A percentile compares a stretch with the other conserved stretches of the same genome.
phyloP scores from a whole-genome alignment of 495 filamentous ascomycete species.

The Beverwykella pulmonaria region DNA sequence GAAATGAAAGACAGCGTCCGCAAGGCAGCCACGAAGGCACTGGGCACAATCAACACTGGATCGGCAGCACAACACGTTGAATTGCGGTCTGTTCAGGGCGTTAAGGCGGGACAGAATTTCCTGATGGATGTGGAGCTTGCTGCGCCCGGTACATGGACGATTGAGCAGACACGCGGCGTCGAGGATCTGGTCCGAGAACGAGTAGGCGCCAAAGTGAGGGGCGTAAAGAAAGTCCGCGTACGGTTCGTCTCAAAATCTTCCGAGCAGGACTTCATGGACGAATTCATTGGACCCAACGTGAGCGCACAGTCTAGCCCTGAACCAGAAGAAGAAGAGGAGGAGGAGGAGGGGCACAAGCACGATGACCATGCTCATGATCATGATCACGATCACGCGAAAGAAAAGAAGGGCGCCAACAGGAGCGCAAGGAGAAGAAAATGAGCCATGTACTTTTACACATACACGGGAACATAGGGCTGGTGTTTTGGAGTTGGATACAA shows the following conservation, averaged over 20 bases:
- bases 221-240: slow-evolving; percentile 77
- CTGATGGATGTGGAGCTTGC: slow-evolving; percentile 83
- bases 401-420: slow-evolving; percentile 37
- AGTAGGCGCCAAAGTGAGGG: slow-evolving; percentile 74
- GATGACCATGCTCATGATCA: slow-evolving; percentile 48
- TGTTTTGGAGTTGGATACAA: slow-evolving; percentile 19
- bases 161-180: slow-evolving; percentile 66
- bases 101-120: slow-evolving; percentile 95
- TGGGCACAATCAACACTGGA: slow-evolving; percentile 48
- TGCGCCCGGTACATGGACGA: slow-evolving; percentile 70
- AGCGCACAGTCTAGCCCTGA: slow-evolving; percentile 67
- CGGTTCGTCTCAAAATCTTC: slow-evolving; percentile 73
- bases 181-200: slow-evolving; percentile 71
- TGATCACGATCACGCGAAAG: slow-evolving; percentile 42
- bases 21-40: slow-evolving; percentile 61
- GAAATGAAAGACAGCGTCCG: slow-evolving; percentile 74
- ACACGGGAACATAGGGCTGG: slow-evolving; percentile 2
- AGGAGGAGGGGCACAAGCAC: slow-evolving; percentile 30
- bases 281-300: slow-evolving; percentile 73
- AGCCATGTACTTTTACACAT: slow-evolving; percentile 28
- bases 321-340: slow-evolving; percentile 60
- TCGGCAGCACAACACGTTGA: slow-evolving; percentile 57
- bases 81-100: slow-evolving; percentile 73
- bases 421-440: slow-evolving; percentile 40
- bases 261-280: slow-evolving; percentile 63